A percentile compares a stretch with the other conserved stretches of the same genome.
Conservation (phyloP, 345 rosid genomes). For the Triadica sebifera region DNA sequence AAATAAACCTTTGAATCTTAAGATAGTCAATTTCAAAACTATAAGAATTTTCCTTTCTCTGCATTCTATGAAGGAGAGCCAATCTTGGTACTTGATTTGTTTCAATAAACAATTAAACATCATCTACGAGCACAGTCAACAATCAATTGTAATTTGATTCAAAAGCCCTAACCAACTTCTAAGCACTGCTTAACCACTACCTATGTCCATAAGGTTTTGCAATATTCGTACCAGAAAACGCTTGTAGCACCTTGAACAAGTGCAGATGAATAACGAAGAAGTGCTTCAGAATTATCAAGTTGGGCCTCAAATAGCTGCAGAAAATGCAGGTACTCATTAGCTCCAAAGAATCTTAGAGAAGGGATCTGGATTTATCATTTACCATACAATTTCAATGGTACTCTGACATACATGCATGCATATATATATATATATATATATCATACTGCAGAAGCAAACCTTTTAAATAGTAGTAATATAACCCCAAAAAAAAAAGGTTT, state of each 20-base stretch:
- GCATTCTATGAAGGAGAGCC: background rate
- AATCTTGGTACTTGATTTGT: background rate
- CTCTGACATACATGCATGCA: too few relatives aligned
- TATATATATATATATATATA: too few relatives aligned
- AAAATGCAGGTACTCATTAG: background rate
- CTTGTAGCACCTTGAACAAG: conserved; percentile 96
- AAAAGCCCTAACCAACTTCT: conserved; percentile 1
- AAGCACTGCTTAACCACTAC: conserved; percentile 15
- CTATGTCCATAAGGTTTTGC: conserved; percentile 1
- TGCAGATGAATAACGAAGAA: conserved; percentile 91
- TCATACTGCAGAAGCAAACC: too few relatives aligned
- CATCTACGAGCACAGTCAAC: background rate
- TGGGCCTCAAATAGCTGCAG: conserved; percentile 85
- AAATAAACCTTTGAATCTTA: background rate
- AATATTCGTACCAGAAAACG: conserved; percentile 81
- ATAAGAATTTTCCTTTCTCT: background rate
- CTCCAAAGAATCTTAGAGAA: background rate
- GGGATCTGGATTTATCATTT: background rate
- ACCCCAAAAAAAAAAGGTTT: background rate
- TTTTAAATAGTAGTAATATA: background rate
- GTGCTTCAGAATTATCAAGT: conserved; percentile 65
- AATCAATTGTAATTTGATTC: conserved; percentile 1
- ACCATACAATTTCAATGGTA: background rate
- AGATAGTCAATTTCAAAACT: background rate
- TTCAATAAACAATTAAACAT: background rate